A percentile compares a stretch with the other conserved stretches of the same genome.
Conservation (phyloP, 2,329 filamentous ascomycete species). For the Neofusicoccum sp. region DNA sequence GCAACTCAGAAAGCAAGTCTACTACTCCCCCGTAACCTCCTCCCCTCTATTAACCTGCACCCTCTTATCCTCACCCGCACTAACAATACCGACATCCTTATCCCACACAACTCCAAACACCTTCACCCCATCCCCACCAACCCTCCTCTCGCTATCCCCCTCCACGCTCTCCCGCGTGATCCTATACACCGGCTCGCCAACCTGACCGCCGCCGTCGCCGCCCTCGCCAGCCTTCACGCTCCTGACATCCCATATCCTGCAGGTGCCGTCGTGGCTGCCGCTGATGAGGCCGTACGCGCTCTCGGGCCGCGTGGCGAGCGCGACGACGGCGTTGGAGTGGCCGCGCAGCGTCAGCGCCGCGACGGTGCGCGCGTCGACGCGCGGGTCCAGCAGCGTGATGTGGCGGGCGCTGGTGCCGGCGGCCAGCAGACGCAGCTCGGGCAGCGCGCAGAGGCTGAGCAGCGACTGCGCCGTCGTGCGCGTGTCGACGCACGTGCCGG, state of each 20-base stretch:
- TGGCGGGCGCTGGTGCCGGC: constrained; percentile 84
- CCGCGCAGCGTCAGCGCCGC: constrained; percentile 89
- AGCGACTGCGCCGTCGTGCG: constrained; percentile 83
- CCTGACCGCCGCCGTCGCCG: constrained; percentile 59
- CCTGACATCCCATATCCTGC: constrained; percentile 90
- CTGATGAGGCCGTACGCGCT: constrained; percentile 84
- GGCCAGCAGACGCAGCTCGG: constrained; percentile 63
- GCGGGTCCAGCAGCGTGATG: constrained; percentile 90
- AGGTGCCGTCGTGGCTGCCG: constrained; percentile 89
- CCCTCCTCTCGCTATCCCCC: constrained; percentile 57
- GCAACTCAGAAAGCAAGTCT: too few relatives aligned
- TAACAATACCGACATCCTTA: constrained; percentile 81
- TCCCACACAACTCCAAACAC: constrained; percentile 91
- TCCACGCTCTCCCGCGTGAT: constrained; percentile 73
- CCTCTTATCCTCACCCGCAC: constrained; percentile 88
- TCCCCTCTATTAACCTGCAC: constrained; percentile 77
- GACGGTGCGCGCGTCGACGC: constrained; percentile 73
- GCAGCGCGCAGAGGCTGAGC: constrained; percentile 75
- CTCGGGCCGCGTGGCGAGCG: constrained; percentile 61
- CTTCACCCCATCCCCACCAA: constrained; percentile 82
- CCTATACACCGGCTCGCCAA: constrained; percentile 73
- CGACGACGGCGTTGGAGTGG: constrained; percentile 73
- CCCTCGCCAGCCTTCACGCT: constrained; percentile 61
- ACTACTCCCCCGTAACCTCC: not conserved
- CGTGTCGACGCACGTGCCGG: constrained; percentile 75